Conservation (phyloP, 345 rosid species). For the Nephelium lappaceum region DNA sequence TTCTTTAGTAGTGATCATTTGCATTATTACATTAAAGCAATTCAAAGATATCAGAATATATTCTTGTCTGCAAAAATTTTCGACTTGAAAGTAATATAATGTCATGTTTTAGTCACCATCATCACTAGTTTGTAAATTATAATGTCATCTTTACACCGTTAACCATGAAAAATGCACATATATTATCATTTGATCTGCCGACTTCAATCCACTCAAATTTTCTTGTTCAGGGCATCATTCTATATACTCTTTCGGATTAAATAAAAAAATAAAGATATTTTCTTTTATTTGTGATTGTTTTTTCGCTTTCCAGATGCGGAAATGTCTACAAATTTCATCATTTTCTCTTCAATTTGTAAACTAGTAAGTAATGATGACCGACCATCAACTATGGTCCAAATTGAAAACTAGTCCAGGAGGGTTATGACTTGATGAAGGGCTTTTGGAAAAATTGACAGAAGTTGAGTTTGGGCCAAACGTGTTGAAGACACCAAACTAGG, state of each 20-base stretch:
- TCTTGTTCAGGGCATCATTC: not conserved
- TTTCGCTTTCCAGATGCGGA: not conserved
- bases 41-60: constrained; percentile 9
- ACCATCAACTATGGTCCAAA: no score
- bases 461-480: no score
- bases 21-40: constrained; percentile 1
- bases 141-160: not conserved
- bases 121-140: not conserved
- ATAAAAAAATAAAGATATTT: no score
- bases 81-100: not conserved
- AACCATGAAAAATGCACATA: not conserved
- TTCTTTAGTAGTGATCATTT: not conserved
- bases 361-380: no score
- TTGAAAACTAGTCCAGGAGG: no score
- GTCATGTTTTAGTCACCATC: not conserved
- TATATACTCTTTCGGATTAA: not conserved
- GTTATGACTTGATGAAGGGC: no score
- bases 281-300: not conserved
- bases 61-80: constrained; percentile 9
- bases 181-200: not conserved
- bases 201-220: not conserved
- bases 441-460: no score
- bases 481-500: no score
- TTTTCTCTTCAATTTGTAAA: no score
- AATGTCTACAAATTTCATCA: not conserved